Percentiles rank a stretch among this genome's conserved stretches.
Evolutionary conservation across 371 early-diverging fungal species (phyloP).

Genomic region (Syncephalastrum racemosum): DNA sequence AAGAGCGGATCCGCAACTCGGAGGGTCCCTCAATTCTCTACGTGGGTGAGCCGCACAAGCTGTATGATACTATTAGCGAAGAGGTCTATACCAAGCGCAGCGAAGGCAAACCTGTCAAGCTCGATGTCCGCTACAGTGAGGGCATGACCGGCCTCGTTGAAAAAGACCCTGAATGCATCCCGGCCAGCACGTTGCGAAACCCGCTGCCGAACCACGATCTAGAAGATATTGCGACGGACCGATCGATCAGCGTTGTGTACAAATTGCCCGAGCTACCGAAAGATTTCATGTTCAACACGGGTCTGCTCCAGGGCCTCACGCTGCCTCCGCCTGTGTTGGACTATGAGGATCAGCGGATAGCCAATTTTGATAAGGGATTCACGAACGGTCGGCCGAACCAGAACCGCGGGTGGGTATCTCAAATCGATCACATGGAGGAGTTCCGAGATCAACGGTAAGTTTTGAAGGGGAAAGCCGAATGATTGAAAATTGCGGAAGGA

Average conservation of each 20-base stretch:
- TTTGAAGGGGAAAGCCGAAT: background rate
- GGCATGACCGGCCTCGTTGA: slow-evolving; percentile 65
- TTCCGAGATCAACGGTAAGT: slow-evolving; percentile 40
- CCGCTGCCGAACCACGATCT: slow-evolving; percentile 62
- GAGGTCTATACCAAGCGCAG: slow-evolving; percentile 62
- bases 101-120: slow-evolving; percentile 38
- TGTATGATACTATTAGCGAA: slow-evolving; percentile 65
- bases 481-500: no score
- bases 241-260: slow-evolving; percentile 60
- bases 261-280: slow-evolving; percentile 43
- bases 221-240: slow-evolving; percentile 60
- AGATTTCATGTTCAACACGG: slow-evolving; percentile 42
- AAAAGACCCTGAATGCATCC: slow-evolving; percentile 69
- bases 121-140: slow-evolving; percentile 60
- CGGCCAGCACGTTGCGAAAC: slow-evolving; percentile 68
- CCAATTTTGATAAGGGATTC: slow-evolving; percentile 50
- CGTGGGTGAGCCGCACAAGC: slow-evolving; percentile 64
- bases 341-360: slow-evolving; percentile 55
- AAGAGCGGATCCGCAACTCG: slow-evolving; percentile 76
- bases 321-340: slow-evolving; percentile 38
- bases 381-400: slow-evolving; percentile 19
- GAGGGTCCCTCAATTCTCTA: slow-evolving; percentile 73
- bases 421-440: slow-evolving; percentile 47
- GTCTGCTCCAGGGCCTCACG: slow-evolving; percentile 56
- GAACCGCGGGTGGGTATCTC: slow-evolving; percentile 43